Base-by-base conservation (phyloP, 1,284 basidiomycete genomes). In the Naganishia liquefaciens region DNA sequence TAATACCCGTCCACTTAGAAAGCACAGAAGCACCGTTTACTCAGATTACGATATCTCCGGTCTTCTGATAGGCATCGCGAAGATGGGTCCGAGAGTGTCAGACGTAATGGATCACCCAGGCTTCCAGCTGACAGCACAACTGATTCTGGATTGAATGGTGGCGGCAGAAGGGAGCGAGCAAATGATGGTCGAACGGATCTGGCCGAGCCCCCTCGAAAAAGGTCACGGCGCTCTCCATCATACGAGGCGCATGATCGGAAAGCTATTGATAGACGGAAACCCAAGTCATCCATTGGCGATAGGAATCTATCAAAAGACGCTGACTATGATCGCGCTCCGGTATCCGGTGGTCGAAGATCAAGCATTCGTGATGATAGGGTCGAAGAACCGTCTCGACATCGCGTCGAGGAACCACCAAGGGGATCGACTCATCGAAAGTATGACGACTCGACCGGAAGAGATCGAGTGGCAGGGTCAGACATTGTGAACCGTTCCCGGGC, bases 151-250 rank as follows among this genome's bases (percentile, higher is more conserved):
- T 13, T 37, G 33, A 7, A 37, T 13, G 33, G 33, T 37, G 6
- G 13, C 33, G 33, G 33, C 9, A 37, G 33, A 37, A 37, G 7
- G 33, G 33, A 37, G 13, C 51, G 30, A 6, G 39, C 19, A 21
- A 33, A 53, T 15, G 3, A 15, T 21, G 49, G 5, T 23, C 27
- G 17, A 33, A 28, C 21, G 13, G 51, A 53, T 39, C 6, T 13
- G 19, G 33, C 30, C 5, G 51, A 53, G 19, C 57, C 57, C 4
- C 57, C 57, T 2, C 57, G 57, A 15, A 60, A 50, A 23, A 50
- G 46, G 39, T 13, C 30, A 60, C 57, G 57, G 13, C 57, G 57
- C 13, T 60, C 57, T 9, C 57, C 57, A 25, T 60, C 57, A 21
- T 60, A 60, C 57, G 57, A 60, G 19, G 46, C 57, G 21, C 40